phyloP scores from a whole-genome alignment of 495 filamentous ascomycete genomes.

The Aspergillus sparsus region DNA sequence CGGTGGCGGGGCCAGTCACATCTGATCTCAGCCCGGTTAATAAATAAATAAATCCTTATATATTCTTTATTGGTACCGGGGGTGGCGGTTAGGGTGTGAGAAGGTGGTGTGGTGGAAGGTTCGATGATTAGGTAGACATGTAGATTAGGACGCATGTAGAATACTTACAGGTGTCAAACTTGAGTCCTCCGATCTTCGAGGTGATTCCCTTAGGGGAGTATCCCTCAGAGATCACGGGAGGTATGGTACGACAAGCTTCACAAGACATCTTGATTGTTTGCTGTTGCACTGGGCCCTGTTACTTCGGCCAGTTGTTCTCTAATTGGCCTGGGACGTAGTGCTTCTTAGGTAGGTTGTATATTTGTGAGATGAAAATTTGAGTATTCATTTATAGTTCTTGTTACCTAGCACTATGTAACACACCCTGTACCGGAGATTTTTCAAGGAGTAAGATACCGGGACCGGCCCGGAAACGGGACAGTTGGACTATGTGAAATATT shows the following conservation, averaged over 20 bases:
- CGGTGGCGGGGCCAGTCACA: slow-evolving; percentile 39
- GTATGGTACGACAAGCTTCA: slow-evolving; percentile 73
- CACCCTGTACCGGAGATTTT: neutral
- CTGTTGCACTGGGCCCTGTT: neutral
- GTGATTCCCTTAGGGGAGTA: slow-evolving; percentile 69
- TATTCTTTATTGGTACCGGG: neutral
- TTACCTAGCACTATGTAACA: too few species aligned
- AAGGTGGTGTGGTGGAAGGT: neutral
- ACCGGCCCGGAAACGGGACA: neutral
- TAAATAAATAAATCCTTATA: neutral
- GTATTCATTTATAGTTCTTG: neutral
- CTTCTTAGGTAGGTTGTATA: neutral
- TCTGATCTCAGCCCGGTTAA: slow-evolving; percentile 33
- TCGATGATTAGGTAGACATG: too few species aligned
- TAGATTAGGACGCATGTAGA: too few species aligned
- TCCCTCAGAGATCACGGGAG: slow-evolving; percentile 60
- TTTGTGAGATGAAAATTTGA: neutral
- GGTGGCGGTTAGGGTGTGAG: neutral
- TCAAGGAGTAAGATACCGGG: neutral
- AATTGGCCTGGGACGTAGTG: neutral
- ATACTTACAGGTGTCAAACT: slow-evolving; percentile 61
- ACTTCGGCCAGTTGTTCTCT: neutral
- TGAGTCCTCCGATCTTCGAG: slow-evolving; percentile 58
- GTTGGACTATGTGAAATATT: neutral
- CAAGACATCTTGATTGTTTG: slow-evolving; percentile 29